Conservation (phyloP, 2,329 filamentous ascomycete genomes). For the Penicillium brevicompactum region DNA sequence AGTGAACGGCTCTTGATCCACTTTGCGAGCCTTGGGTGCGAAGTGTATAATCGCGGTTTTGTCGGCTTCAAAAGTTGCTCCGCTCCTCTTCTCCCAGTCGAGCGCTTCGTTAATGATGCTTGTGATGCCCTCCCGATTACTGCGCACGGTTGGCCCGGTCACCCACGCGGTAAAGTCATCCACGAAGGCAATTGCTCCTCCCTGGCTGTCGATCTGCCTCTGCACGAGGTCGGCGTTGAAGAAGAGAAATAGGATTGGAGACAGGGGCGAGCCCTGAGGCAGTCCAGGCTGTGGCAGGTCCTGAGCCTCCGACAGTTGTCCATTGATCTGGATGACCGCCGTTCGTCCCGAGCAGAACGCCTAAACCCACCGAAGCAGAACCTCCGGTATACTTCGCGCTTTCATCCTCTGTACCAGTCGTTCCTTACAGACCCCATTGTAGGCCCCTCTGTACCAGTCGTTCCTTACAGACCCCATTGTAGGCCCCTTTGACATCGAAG, state of each 20-base stretch:
- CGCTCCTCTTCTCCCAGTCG: slow-evolving; percentile 30
- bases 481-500: slow-evolving; percentile 11
- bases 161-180: no score
- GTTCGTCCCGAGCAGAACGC: slow-evolving; percentile 29
- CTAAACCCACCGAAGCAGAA: slow-evolving; percentile 27
- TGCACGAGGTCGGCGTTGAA: slow-evolving; percentile 8
- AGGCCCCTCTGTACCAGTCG: slow-evolving; percentile 32
- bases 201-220: no score
- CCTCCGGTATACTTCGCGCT: slow-evolving; percentile 30
- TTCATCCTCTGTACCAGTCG: slow-evolving; percentile 31
- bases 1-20: neutral
- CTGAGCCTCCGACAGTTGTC: slow-evolving; percentile 16
- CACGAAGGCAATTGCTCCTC: slow-evolving; percentile 8
- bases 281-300: slow-evolving; percentile 19
- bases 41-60: slow-evolving; percentile 25
- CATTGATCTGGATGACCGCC: slow-evolving; percentile 25
- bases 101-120: slow-evolving; percentile 13
- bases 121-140: slow-evolving; percentile 9
- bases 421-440: slow-evolving; percentile 35
- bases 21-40: neutral
- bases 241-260: slow-evolving; percentile 1
- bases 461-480: slow-evolving; percentile 35
- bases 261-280: slow-evolving; percentile 26
- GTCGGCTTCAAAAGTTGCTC: slow-evolving; percentile 32
- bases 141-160: neutral